Evolutionary conservation across 371 early-diverging fungal species (phyloP), one percentile per base, ranked within the genome.

Genomic region (Dichotomocladium elegans): DNA sequence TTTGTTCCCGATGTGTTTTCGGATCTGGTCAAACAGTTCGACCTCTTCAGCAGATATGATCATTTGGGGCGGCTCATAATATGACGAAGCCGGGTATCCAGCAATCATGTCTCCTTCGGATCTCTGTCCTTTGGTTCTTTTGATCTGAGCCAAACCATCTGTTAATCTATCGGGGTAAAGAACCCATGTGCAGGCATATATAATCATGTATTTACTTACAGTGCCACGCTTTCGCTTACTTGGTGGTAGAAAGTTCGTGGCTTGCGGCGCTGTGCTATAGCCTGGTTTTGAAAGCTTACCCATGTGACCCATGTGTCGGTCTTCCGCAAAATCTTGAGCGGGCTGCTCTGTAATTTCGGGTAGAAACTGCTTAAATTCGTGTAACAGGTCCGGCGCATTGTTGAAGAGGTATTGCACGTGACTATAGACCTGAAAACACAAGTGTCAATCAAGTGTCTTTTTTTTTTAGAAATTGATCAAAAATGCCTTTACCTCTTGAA

Each of bases 341-440:
- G 37, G 37, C 21, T 37, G 37, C 7, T 56, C 56, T 8, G 61
- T 28, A 15, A 45, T 51, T 19, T 91, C 91, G 0, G 96, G 95
- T 24, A 96, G 67, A 64, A 97, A 97, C 58, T 92, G 92, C 70
- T 91, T 91, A 67, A 96, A 95, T 70, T 96, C 96, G 30, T 91
- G 93, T 53, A 96, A 61, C 17, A 96, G 73, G 65, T 95, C 95
- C 0, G 87, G 82, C 0, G 89, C 90, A 19, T 70, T 75, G 25
- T 81, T 77, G 65, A 96, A 94, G 34, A 96, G 64, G 4, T 77
- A 57, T 44, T 88, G 85, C n/a, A 95, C 93, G 63, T 94, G 89
- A 3, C 82, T 79, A 59, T 93, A 95, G 1, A 37, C 37, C 37
- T 37, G 19, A 47, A 25, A 10, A 37, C 14, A 12, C 35, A n/a